phyloP scores from a whole-genome alignment of 306 rosid genomes.

The Oxytropis ochrocephala region DNA sequence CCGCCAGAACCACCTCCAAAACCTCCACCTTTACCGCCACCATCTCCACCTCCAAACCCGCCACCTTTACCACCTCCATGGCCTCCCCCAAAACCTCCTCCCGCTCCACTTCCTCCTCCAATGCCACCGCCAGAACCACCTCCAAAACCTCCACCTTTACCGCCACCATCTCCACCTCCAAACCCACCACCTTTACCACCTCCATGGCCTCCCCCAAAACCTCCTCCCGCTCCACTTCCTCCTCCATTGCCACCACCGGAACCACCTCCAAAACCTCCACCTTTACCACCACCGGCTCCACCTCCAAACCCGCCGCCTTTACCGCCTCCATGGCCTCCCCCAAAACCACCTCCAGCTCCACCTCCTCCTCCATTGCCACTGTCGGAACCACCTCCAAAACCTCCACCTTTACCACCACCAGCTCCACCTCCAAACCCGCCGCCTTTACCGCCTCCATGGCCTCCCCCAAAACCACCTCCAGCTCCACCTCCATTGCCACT shows the following conservation, averaged over 20 bases:
- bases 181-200: too few species aligned
- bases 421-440: too few species aligned
- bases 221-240: neutral
- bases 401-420: neutral
- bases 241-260: neutral
- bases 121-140: too few species aligned
- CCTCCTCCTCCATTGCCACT: neutral
- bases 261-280: neutral
- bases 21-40: neutral
- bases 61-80: slow-evolving; percentile 8
- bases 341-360: neutral
- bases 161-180: neutral
- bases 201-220: slow-evolving; percentile 1
- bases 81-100: neutral
- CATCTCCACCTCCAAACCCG: too few species aligned
- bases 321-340: neutral
- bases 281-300: neutral
- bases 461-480: neutral
- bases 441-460: neutral
- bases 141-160: too few species aligned
- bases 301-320: neutral
- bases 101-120: too few species aligned
- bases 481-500: neutral
- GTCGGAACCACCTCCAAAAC: neutral
- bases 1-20: too few species aligned